Base-by-base conservation (phyloP, 1,284 basidiomycete species). In the Sanghuangporus baumii region DNA sequence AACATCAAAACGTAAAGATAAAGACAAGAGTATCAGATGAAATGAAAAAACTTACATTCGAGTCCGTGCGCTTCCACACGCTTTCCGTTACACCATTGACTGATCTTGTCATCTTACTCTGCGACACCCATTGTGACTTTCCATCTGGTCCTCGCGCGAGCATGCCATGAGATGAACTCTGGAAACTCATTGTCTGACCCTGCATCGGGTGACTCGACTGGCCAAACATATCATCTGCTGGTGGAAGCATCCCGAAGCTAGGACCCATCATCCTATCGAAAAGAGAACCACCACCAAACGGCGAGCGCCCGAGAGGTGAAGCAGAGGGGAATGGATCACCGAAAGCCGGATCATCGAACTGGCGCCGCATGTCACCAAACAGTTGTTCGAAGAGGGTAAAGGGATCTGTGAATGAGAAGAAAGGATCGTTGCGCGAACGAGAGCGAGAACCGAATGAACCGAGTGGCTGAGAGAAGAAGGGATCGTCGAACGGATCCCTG, bases 1-100 rank as follows among this genome's bases (percentile, higher is more conserved):
- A 12, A 62, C 36, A 20, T 16, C 20, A 16, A 43, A 31, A 63
- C 36, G 20, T 60, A 60, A 63, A 46, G 11, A 41, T 23, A 36
- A 23, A 46, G 38, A 6, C 26, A 18, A 6, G 31, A 26, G 2
- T 57, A 16, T 6, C n/a, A 9, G 9, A 18, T 31, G n/a, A 14
- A 31, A 55, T 16, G 23, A 50, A 62, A 6, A 18, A 16, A 66
- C 75, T 61, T 69, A 89, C 89, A 59, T 83, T 72, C 54, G 75
- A 78, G 68, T 91, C 87, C 56, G 75, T 74, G 51, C 80, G 79
- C 65, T 82, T 83, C 63, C 78, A 80, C 57, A 86, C 76, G 34
- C 79, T 82, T 65, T 86, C 80, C 0, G 85, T 87, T 16, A 83
- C 81, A 6, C 88, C 88, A 65, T 91, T 89, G 57, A 87, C 73